phyloP scores from a whole-genome alignment of 305 asterid genomes.

The Rubia balearica region DNA sequence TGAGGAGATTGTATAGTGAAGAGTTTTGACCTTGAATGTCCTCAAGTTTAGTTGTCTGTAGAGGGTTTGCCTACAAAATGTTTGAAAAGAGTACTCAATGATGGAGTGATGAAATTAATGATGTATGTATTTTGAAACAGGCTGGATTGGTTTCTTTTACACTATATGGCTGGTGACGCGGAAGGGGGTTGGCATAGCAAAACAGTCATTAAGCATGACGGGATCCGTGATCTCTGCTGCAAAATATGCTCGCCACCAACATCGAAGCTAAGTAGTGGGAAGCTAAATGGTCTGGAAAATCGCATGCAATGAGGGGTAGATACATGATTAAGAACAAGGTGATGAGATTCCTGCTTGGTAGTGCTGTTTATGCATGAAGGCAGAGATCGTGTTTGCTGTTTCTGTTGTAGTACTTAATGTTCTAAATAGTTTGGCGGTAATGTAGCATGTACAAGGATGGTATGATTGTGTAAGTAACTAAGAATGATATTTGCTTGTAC shows the following conservation, averaged over 20 bases:
- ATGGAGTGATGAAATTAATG: not conserved
- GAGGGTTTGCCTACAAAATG: not conserved
- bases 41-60: not conserved
- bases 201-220: conserved; percentile 40
- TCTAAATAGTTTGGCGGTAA: not conserved
- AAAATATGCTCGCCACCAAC: conserved; percentile 22
- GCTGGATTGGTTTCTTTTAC: conserved; percentile 73
- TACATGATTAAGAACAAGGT: not conserved
- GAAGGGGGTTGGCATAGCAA: conserved; percentile 46
- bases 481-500: not conserved
- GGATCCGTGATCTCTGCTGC: conserved; percentile 53
- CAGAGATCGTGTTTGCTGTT: not conserved
- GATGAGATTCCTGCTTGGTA: not conserved
- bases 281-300: not conserved
- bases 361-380: not conserved
- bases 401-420: not conserved
- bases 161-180: conserved; percentile 42
- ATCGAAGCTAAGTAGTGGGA: conserved; percentile 10
- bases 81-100: not conserved
- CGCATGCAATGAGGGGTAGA: not conserved
- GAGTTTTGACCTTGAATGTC: not conserved
- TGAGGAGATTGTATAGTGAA: too few relatives aligned
- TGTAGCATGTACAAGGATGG: not conserved
- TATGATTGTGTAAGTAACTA: not conserved
- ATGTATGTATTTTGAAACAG: conserved; percentile 26